A percentile compares a stretch with the other conserved stretches of the same genome.
Evolutionary conservation across 108 stramenopile species (phyloP).

Genomic region (Schizochytrium sp.): DNA sequence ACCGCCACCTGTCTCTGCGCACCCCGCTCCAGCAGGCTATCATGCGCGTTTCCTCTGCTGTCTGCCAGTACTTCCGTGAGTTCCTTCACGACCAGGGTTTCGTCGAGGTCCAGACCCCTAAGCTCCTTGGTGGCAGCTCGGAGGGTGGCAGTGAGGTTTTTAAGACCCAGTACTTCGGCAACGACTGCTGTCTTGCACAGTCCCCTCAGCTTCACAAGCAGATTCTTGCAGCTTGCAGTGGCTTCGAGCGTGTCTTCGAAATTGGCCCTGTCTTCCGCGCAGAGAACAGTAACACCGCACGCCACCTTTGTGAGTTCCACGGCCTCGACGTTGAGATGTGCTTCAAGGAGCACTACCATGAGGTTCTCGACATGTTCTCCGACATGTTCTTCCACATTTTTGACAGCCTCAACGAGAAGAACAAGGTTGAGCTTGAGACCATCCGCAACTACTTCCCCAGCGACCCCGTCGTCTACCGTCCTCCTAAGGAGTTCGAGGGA

Average conservation of each 20-base stretch:
- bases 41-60: constrained; percentile 94
- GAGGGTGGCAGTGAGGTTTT: constrained; percentile 98
- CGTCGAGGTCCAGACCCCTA: constrained; percentile 97
- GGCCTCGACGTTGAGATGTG: constrained; percentile 99
- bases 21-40: constrained; percentile 98
- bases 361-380: constrained; percentile 93
- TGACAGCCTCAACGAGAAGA: constrained; percentile 89
- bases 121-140: constrained; percentile 94
- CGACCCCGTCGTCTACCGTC: constrained; percentile 90
- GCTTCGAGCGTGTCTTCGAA: constrained; percentile 97
- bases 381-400: constrained; percentile 98
- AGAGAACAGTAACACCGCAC: constrained; percentile 95
- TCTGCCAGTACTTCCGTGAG: constrained; percentile 93
- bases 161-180: constrained; percentile 94
- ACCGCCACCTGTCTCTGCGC: constrained; percentile 96
- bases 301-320: constrained; percentile 99
- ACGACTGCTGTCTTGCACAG: constrained; percentile 95
- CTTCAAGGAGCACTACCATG: constrained; percentile 98
- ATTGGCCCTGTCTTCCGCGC: constrained; percentile 99
- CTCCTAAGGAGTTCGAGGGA: constrained; percentile 55
- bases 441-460: constrained; percentile 95
- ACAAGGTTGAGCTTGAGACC: constrained; percentile 87
- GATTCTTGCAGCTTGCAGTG: constrained; percentile 95
- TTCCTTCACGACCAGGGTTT: constrained; percentile 88
- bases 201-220: constrained; percentile 99